A percentile compares a stretch with the other conserved stretches of the same genome.
Conservation (phyloP, 345 rosid genomes). For the Ricinus communis region DNA sequence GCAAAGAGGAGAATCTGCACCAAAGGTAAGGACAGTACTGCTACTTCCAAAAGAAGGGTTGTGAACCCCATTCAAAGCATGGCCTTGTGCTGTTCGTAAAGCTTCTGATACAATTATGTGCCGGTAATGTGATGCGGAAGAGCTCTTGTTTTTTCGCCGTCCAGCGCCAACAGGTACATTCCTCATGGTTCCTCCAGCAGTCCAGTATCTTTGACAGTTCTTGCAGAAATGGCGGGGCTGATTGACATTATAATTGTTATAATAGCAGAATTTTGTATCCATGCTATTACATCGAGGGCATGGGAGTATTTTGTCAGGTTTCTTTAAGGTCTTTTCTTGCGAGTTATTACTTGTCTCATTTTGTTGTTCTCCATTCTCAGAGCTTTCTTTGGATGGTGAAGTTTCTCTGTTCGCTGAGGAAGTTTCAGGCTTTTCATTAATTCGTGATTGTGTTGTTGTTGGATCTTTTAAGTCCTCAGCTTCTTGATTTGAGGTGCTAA, state of each 20-base stretch:
- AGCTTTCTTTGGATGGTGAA: constrained; percentile 34
- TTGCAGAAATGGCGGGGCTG: constrained; percentile 42
- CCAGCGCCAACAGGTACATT: constrained; percentile 39
- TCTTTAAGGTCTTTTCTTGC: constrained; percentile 32
- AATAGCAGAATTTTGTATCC: constrained; percentile 39
- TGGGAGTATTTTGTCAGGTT: constrained; percentile 33
- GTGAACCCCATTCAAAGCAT: constrained; percentile 14
- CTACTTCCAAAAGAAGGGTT: constrained; percentile 8
- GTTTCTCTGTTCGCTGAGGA: constrained; percentile 29
- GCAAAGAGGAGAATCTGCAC: constrained; percentile 20
- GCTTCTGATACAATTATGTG: constrained; percentile 36
- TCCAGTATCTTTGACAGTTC: constrained; percentile 37
- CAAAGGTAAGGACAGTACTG: constrained; percentile 22
- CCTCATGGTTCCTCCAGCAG: constrained; percentile 37
- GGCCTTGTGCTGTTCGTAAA: constrained; percentile 28
- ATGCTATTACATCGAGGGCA: constrained; percentile 36
- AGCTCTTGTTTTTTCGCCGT: constrained; percentile 31
- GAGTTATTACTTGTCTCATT: constrained; percentile 45
- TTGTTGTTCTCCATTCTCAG: constrained; percentile 43
- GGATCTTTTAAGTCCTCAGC: constrained; percentile 26
- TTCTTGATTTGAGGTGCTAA: constrained; percentile 16
- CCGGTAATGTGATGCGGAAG: constrained; percentile 24
- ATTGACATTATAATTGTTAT: constrained; percentile 33
- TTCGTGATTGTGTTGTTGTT: constrained; percentile 25
- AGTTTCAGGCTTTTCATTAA: constrained; percentile 31